Conservation (phyloP, 2,329 filamentous ascomycete genomes). For the Phialophora chinensis region DNA sequence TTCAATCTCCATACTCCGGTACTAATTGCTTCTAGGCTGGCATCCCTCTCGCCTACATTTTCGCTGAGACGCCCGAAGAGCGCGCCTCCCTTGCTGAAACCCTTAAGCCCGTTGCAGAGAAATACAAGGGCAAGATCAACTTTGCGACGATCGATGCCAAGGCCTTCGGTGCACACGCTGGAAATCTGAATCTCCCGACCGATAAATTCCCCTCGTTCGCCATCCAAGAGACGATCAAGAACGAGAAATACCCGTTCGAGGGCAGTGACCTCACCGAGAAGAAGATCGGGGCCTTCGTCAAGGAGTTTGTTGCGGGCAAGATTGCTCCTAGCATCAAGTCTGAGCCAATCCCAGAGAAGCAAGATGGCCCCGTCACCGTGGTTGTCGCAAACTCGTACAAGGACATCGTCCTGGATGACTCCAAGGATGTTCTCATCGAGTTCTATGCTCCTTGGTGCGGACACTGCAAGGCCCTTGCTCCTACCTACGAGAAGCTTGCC, state of each 20-base stretch:
- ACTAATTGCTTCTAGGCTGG: slow-evolving; percentile 62
- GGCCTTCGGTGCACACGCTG: slow-evolving; percentile 90
- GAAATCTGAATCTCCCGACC: slow-evolving; percentile 95
- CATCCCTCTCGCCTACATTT: slow-evolving; percentile 95
- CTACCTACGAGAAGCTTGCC: slow-evolving; percentile 71
- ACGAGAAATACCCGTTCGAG: slow-evolving; percentile 95
- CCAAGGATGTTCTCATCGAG: slow-evolving; percentile 96
- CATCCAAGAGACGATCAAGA: slow-evolving; percentile 94
- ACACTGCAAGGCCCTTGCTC: slow-evolving; percentile 72
- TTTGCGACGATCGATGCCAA: slow-evolving; percentile 97
- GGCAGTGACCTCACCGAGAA: slow-evolving; percentile 76
- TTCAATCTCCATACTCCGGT: background rate
- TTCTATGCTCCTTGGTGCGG: slow-evolving; percentile 92
- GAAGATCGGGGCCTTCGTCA: slow-evolving; percentile 79
- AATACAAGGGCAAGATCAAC: slow-evolving; percentile 93
- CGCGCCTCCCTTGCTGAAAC: slow-evolving; percentile 76
- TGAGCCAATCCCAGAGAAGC: slow-evolving; percentile 90
- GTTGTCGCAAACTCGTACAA: slow-evolving; percentile 95
- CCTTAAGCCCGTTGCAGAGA: slow-evolving; percentile 85
- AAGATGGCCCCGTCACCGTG: slow-evolving; percentile 85
- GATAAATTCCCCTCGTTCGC: slow-evolving; percentile 97
- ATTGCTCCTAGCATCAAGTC: slow-evolving; percentile 97
- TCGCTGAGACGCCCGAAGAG: slow-evolving; percentile 90
- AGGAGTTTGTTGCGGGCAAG: slow-evolving; percentile 85
- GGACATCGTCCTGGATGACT: slow-evolving; percentile 85